A percentile compares a stretch with the other conserved stretches of the same genome.
Evolutionary conservation across 257 asterid species (phyloP).

Genomic region (Rubia yunnanensis): DNA sequence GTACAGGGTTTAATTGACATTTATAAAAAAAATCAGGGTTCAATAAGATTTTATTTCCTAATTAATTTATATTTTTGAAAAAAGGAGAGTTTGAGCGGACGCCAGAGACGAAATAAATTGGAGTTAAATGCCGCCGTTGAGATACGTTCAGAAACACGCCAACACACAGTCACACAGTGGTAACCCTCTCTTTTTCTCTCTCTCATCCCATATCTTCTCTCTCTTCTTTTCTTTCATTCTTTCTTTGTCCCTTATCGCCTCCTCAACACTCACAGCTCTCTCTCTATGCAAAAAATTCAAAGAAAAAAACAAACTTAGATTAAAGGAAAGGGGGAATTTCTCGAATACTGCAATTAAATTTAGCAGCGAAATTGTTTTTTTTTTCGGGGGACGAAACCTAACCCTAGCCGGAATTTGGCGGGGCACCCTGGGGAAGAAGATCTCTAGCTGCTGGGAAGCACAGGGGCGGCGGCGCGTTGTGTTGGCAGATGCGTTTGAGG

Average conservation of each 20-base stretch:
- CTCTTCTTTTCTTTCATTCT: constrained; percentile 1
- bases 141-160: constrained; percentile 21
- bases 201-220: constrained; percentile 8
- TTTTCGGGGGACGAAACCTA: constrained; percentile 12
- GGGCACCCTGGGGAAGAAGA: background rate
- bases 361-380: background rate
- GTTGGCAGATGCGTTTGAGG: constrained; percentile 47
- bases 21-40: background rate
- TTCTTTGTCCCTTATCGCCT: constrained; percentile 23
- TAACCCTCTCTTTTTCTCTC: constrained; percentile 8
- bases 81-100: constrained; percentile 19
- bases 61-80: too few species aligned
- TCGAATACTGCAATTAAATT: background rate
- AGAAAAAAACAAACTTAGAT: background rate
- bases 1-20: too few species aligned
- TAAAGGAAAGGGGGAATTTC: background rate
- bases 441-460: background rate
- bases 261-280: constrained; percentile 10
- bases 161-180: constrained; percentile 14
- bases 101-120: constrained; percentile 19
- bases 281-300: background rate
- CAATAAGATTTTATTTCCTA: too few species aligned
- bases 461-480: background rate
- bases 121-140: constrained; percentile 20
- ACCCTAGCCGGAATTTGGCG: constrained; percentile 20